phyloP scores from a whole-genome alignment of 2,329 filamentous ascomycete species.

The Epichloe uncinata region DNA sequence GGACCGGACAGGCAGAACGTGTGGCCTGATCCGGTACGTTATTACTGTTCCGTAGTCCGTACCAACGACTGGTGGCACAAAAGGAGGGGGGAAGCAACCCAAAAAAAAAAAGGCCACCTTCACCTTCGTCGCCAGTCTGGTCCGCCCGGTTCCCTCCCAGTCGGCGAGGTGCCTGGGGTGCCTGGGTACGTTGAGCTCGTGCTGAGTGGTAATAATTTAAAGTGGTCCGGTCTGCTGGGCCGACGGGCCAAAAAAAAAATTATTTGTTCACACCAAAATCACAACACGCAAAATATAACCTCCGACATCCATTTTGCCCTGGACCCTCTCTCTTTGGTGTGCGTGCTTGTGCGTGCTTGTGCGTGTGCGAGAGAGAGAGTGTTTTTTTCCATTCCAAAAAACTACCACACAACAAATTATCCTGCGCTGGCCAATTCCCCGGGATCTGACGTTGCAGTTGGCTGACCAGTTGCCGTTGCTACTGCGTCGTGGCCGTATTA shows the following conservation, averaged over 20 bases:
- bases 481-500: not conserved
- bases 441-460: conserved; percentile 2
- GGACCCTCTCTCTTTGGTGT: not conserved
- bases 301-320: conserved; percentile 5
- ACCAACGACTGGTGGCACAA: not conserved
- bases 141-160: too few species aligned
- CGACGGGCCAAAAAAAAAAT: not conserved
- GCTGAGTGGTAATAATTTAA: not conserved
- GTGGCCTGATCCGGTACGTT: not conserved
- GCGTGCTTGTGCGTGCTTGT: not conserved
- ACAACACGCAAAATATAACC: conserved; percentile 6
- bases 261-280: conserved; percentile 2
- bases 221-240: not conserved
- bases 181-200: not conserved
- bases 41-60: not conserved
- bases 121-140: not conserved
- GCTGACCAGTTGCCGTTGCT: conserved; percentile 1
- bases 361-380: not conserved
- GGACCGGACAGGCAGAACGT: not conserved
- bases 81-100: not conserved
- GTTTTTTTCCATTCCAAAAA: not conserved
- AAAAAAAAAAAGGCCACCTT: not conserved
- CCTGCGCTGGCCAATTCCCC: not conserved
- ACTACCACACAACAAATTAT: not conserved
- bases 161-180: too few species aligned